A percentile compares a stretch with the other conserved stretches of the same genome.
phyloP scores from a whole-genome alignment of 257 asterid genomes.

The Solanum clarkiae region DNA sequence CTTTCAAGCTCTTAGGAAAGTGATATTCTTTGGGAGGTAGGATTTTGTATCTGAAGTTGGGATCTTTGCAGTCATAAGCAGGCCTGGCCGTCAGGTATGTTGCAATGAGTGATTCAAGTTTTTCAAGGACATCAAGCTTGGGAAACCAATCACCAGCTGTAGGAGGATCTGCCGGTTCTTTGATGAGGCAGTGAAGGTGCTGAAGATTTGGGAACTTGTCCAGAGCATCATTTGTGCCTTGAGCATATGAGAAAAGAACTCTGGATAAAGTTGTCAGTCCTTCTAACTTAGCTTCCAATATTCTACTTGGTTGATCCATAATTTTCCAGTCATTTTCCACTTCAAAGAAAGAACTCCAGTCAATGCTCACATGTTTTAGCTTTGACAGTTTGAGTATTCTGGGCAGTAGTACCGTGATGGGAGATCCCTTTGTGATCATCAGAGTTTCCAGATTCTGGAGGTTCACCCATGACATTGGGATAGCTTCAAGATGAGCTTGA shows the following conservation, averaged over 20 bases:
- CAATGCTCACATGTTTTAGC: background rate
- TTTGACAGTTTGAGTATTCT: background rate
- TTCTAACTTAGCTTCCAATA: background rate
- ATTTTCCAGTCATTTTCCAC: background rate
- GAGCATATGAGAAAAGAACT: background rate
- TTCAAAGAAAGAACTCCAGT: accelerated
- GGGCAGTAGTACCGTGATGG: background rate
- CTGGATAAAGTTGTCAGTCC: background rate
- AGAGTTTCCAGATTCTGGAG: background rate
- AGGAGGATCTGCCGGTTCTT: too few relatives aligned
- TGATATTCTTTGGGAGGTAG: too few relatives aligned
- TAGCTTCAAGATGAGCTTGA: background rate
- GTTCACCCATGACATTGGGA: background rate
- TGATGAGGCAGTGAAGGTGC: background rate
- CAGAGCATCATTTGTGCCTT: too few relatives aligned
- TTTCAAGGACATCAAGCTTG: too few relatives aligned
- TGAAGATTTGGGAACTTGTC: too few relatives aligned
- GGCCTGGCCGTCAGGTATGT: too few relatives aligned
- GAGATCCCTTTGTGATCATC: background rate
- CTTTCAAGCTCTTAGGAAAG: too few relatives aligned
- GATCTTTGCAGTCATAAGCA: too few relatives aligned
- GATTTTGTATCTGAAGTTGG: too few relatives aligned
- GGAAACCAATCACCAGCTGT: too few relatives aligned
- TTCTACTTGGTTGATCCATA: background rate
- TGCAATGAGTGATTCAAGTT: too few relatives aligned